Evolutionary conservation across 495 filamentous ascomycete genomes (phyloP).

Genomic region (Hypoxylon crocopeplum): DNA sequence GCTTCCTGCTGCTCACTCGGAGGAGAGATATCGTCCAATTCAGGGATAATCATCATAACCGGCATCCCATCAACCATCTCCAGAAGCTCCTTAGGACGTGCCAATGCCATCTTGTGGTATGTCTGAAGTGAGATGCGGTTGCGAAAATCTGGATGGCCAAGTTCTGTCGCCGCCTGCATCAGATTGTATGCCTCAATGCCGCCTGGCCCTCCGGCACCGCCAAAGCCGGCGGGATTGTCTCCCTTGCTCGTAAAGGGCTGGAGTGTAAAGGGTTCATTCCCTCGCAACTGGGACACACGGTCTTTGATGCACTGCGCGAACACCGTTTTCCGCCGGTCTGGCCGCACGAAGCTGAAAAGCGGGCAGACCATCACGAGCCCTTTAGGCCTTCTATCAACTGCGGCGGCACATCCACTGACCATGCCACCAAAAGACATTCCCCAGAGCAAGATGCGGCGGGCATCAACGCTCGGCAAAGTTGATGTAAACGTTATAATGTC

Average conservation of each 20-base stretch:
- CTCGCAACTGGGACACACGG: constrained; percentile 34
- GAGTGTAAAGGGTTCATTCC: constrained; percentile 31
- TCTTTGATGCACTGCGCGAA: constrained; percentile 31
- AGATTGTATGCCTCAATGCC: no score
- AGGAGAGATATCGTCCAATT: no score
- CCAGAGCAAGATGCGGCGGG: constrained; percentile 52
- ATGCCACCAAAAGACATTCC: constrained; percentile 51
- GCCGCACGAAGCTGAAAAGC: not conserved
- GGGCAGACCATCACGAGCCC: constrained; percentile 2
- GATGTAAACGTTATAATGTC: constrained; percentile 50
- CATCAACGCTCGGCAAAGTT: constrained; percentile 47
- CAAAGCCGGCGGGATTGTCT: constrained; percentile 45
- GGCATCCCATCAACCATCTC: no score
- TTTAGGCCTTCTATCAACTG: constrained; percentile 1
- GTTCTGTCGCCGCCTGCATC: no score
- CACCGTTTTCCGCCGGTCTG: not conserved
- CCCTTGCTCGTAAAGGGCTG: constrained; percentile 42
- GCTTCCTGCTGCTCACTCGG: no score
- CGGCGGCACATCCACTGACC: constrained; percentile 13
- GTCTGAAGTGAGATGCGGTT: no score
- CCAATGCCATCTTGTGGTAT: no score
- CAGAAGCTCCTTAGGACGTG: no score
- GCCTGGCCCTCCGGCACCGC: constrained; percentile 20
- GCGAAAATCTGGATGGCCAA: no score
- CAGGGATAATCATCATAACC: no score